phyloP scores from a whole-genome alignment of 768 basidiomycete genomes.

The Calvatia gigantea region DNA sequence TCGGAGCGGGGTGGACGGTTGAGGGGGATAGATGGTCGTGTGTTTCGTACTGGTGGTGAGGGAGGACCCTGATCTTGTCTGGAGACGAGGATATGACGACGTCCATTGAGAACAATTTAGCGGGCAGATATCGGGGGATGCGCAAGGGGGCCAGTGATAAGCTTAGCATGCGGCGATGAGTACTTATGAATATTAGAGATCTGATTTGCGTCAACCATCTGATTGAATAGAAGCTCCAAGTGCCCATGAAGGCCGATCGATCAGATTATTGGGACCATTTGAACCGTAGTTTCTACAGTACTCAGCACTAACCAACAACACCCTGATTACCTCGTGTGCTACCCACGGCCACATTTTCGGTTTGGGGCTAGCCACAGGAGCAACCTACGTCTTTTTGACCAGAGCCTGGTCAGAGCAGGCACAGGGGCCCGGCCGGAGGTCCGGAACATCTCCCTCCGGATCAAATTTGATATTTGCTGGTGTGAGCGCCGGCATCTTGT shows the following conservation, averaged over 20 bases:
- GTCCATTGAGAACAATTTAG: constrained; percentile 26
- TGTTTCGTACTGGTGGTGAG: constrained; percentile 74
- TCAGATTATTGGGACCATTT: no score
- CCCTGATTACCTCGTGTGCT: no score
- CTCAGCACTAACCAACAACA: no score
- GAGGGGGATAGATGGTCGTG: constrained; percentile 58
- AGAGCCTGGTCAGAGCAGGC: no score
- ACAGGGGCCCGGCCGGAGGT: constrained; percentile 12
- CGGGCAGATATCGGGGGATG: neutral
- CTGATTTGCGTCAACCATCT: constrained; percentile 7
- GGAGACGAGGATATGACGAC: constrained; percentile 40
- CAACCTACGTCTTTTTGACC: no score
- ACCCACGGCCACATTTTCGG: no score
- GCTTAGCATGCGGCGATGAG: neutral
- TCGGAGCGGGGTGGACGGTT: constrained; percentile 61
- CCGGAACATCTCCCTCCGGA: constrained; percentile 12
- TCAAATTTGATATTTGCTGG: constrained; percentile 17
- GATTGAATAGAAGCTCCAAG: neutral
- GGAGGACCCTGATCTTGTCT: constrained; percentile 62
- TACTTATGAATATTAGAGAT: neutral
- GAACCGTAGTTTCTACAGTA: no score
- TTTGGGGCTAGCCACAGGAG: no score
- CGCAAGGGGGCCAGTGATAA: neutral
- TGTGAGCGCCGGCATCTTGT: constrained; percentile 12
- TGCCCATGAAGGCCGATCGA: no score